These are phyloP conservation scores for Alloteropsis angusta DNA, from an alignment of 202 grass and related monocot genomes.

Conservation along the genomic window DNA sequence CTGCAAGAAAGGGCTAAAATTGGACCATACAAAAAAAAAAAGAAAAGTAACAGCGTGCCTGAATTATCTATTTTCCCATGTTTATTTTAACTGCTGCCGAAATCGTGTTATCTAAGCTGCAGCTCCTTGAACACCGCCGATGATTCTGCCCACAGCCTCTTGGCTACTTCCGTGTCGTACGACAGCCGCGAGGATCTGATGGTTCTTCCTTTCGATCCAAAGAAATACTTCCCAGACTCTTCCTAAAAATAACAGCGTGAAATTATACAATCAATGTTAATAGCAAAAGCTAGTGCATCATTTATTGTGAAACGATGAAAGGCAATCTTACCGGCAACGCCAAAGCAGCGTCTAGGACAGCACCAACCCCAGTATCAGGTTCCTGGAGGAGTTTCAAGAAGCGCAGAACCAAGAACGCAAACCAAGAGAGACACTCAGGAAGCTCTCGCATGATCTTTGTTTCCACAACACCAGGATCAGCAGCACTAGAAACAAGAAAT, in stretches of 20 bases:
- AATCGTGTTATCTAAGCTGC: neutral
- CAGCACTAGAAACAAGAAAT: slow-evolving; percentile 42
- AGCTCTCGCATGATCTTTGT: slow-evolving; percentile 91
- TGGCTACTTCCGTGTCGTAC: slow-evolving; percentile 25
- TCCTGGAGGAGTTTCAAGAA: slow-evolving; percentile 46
- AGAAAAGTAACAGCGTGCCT: neutral
- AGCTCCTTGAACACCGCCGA: slow-evolving; percentile 34
- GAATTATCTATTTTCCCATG: neutral
- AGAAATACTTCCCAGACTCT: slow-evolving; percentile 75
- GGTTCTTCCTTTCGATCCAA: slow-evolving; percentile 66
- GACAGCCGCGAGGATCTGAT: slow-evolving; percentile 41
- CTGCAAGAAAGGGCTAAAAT: neutral
- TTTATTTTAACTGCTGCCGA: neutral
- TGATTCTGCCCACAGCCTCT: slow-evolving; percentile 53
- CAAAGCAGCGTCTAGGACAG: slow-evolving; percentile 77
- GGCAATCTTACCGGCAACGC: slow-evolving; percentile 40
- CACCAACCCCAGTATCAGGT: slow-evolving; percentile 46
- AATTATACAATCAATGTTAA: neutral
- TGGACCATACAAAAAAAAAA: neutral
- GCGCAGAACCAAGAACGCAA: slow-evolving; percentile 43
- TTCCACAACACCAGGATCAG: slow-evolving; percentile 68
- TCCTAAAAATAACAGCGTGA: slow-evolving; percentile 40
- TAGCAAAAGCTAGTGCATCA: neutral
- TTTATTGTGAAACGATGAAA: neutral
- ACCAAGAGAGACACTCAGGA: slow-evolving; percentile 40